These are phyloP conservation scores for Grosmannia huntii DNA, from an alignment of 2,329 filamentous ascomycete species.

Conservation along the genomic window DNA sequence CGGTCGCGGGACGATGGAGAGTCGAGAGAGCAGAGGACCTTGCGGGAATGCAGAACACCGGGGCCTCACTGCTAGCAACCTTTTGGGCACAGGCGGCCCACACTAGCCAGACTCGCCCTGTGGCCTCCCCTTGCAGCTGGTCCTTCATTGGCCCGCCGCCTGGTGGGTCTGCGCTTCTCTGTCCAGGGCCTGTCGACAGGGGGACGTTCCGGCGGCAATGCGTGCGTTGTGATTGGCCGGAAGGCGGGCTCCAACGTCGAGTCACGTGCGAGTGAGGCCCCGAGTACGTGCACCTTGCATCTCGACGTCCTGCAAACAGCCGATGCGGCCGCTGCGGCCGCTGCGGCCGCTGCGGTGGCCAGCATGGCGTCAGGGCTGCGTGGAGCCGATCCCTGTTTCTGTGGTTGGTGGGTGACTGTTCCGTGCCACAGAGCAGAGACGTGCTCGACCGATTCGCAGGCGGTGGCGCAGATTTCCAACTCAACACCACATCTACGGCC, in stretches of 20 bases:
- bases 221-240: conserved; percentile 8
- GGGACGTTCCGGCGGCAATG: conserved; percentile 9
- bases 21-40: background rate
- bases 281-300: no score
- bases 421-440: no score
- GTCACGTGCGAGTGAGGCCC: background rate
- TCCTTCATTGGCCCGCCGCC: background rate
- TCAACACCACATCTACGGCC: no score
- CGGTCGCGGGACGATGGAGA: background rate
- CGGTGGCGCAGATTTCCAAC: no score
- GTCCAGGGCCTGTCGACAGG: background rate
- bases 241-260: no score
- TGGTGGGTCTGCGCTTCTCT: background rate
- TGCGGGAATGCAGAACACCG: background rate
- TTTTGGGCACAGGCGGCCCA: background rate
- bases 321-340: background rate
- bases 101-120: background rate
- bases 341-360: background rate
- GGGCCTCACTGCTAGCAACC: background rate
- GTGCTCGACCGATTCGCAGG: no score
- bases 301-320: background rate
- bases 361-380: background rate
- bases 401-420: background rate
- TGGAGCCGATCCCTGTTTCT: background rate
- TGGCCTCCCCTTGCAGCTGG: background rate